A percentile compares a stretch with the other conserved stretches of the same genome.
Evolutionary conservation across 2,329 filamentous ascomycete species (phyloP).

Genomic region (Apiospora koreana): DNA sequence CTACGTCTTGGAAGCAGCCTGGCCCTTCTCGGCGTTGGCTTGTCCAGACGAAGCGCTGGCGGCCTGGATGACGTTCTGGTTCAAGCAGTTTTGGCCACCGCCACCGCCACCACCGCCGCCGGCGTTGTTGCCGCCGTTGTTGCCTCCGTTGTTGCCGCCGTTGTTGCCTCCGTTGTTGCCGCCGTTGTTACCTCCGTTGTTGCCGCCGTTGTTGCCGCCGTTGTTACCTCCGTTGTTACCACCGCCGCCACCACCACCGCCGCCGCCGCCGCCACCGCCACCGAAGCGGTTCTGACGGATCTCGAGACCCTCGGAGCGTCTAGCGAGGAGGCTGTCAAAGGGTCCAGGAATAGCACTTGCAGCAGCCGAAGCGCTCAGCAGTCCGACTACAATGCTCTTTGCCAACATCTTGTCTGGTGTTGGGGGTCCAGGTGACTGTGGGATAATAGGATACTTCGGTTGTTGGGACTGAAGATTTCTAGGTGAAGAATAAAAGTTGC

Average conservation of each 20-base stretch:
- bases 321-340: conserved; percentile 30
- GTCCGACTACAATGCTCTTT: conserved; percentile 49
- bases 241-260: conserved; percentile 16
- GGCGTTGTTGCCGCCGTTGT: conserved; percentile 15
- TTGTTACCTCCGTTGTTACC: conserved; percentile 13
- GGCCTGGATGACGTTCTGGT: conserved; percentile 47
- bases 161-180: conserved; percentile 22
- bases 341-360: conserved; percentile 47
- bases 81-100: conserved; percentile 37
- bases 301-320: conserved; percentile 34
- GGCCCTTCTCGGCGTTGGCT: conserved; percentile 40
- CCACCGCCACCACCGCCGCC: conserved; percentile 20
- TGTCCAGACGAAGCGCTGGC: conserved; percentile 42
- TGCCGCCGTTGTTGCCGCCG: conserved; percentile 20
- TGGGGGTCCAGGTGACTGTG: conserved; percentile 12
- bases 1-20: conserved; percentile 54
- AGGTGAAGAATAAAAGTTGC: not conserved
- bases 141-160: conserved; percentile 16
- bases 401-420: conserved; percentile 49
- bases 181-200: conserved; percentile 24
- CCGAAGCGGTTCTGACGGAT: conserved; percentile 40
- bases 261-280: conserved; percentile 21
- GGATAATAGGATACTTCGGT: conserved; percentile 13
- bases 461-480: not conserved
- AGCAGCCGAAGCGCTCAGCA: conserved; percentile 48